Conservation (phyloP, 2,329 filamentous ascomycete species). For the Penicillium expansum region DNA sequence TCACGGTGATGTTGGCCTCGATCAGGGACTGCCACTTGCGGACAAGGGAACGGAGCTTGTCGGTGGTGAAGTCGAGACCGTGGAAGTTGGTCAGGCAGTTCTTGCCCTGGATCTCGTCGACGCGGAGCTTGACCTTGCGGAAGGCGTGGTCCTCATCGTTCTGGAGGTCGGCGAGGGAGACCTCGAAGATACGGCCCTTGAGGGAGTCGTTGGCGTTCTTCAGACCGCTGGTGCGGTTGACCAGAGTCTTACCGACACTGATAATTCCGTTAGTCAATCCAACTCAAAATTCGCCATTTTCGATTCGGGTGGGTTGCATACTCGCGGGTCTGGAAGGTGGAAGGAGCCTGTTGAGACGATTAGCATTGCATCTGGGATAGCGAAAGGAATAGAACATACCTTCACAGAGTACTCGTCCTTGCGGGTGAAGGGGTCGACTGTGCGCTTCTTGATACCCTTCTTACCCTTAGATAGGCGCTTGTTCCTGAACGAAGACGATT, state of each 20-base stretch:
- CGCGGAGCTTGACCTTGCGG: conserved; percentile 98
- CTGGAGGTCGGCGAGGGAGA: conserved; percentile 97
- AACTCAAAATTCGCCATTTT: not conserved
- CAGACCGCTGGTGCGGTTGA: conserved; percentile 98
- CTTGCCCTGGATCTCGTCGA: conserved; percentile 99
- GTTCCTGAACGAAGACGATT: conserved; percentile 62
- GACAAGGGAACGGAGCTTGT: conserved; percentile 98
- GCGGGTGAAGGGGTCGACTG: conserved; percentile 91
- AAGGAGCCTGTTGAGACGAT: conserved; percentile 66
- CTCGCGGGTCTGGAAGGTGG: conserved; percentile 95
- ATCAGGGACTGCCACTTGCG: conserved; percentile 99
- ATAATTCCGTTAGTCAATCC: conserved; percentile 21
- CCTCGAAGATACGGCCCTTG: conserved; percentile 98
- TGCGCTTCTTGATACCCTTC: conserved; percentile 99
- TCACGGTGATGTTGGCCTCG: conserved; percentile 99
- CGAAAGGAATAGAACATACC: conserved; percentile 49
- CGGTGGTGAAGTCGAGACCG: conserved; percentile 99
- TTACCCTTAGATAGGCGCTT: conserved; percentile 99
- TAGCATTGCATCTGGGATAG: conserved; percentile 11
- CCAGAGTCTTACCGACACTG: conserved; percentile 99
- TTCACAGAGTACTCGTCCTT: conserved; percentile 99
- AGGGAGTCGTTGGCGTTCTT: conserved; percentile 99
- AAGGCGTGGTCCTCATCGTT: conserved; percentile 99
- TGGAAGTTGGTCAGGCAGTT: conserved; percentile 99
- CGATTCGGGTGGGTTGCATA: conserved; percentile 54